These are phyloP conservation scores for Neodidymelliopsis sp. DNA, from an alignment of 2,329 filamentous ascomycete genomes.

Conservation along the genomic window DNA sequence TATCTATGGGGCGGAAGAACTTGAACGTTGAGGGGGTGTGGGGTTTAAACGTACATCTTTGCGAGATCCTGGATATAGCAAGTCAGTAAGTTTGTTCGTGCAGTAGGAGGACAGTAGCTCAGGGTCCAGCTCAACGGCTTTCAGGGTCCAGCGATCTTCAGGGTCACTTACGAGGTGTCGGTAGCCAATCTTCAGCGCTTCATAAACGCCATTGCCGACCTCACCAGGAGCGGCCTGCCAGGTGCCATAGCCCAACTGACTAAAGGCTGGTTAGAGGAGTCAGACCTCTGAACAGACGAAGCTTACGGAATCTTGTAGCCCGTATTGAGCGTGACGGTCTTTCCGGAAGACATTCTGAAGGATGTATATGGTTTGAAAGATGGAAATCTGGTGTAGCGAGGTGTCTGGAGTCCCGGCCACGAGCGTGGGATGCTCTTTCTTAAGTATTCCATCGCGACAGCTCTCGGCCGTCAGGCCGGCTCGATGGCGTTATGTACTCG, in stretches of 20 bases:
- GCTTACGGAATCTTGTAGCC: constrained; percentile 56
- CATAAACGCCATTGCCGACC: constrained; percentile 53
- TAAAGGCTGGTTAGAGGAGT: too few relatives aligned
- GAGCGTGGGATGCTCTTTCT: constrained; percentile 18
- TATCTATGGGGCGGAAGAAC: constrained; percentile 1
- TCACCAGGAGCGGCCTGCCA: constrained; percentile 46
- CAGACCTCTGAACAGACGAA: constrained; percentile 35
- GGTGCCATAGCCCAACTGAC: constrained; percentile 47
- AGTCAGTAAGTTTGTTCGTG: neutral
- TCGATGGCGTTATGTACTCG: constrained; percentile 17
- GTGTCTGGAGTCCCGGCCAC: neutral
- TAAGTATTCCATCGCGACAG: constrained; percentile 22
- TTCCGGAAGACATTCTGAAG: constrained; percentile 45
- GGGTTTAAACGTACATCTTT: constrained; percentile 41
- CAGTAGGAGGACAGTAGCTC: neutral
- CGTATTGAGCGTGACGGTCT: constrained; percentile 43
- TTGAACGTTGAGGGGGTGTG: constrained; percentile 1
- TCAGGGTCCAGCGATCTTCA: constrained; percentile 5
- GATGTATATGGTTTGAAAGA: constrained; percentile 5
- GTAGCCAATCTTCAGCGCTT: constrained; percentile 45
- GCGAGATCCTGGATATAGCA: constrained; percentile 48
- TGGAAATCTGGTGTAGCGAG: neutral
- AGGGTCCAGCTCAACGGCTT: constrained; percentile 9
- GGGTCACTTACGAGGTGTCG: constrained; percentile 38
- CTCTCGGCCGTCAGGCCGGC: constrained; percentile 18